These are phyloP conservation scores for Saccharum officinarum DNA, from an alignment of 176 grass and related monocot genomes.

Conservation along the genomic window DNA sequence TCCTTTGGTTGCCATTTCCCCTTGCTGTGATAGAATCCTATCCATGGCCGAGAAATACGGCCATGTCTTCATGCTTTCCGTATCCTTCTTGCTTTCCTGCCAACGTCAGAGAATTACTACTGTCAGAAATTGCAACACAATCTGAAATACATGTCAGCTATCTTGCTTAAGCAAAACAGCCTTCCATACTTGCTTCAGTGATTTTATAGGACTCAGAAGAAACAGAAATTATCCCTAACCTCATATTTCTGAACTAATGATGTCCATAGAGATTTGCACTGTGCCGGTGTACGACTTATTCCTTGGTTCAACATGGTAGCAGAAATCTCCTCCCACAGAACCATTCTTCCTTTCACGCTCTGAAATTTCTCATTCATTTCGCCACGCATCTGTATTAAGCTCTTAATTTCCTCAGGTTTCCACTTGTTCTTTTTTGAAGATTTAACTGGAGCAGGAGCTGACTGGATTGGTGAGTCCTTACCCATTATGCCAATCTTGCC, in stretches of 20 bases:
- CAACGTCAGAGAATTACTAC: constrained; percentile 14
- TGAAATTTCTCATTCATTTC: constrained; percentile 84
- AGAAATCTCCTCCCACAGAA: constrained; percentile 94
- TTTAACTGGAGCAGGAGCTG: constrained; percentile 48
- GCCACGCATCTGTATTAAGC: constrained; percentile 71
- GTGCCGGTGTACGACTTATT: constrained; percentile 65
- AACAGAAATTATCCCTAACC: constrained; percentile 33
- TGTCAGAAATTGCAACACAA: neutral
- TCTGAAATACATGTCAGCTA: neutral
- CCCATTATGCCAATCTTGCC: constrained; percentile 43
- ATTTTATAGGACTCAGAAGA: neutral
- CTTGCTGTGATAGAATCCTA: constrained; percentile 55
- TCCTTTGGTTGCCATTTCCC: constrained; percentile 66
- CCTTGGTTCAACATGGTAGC: constrained; percentile 62
- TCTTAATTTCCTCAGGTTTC: constrained; percentile 92
- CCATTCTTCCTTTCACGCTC: constrained; percentile 86
- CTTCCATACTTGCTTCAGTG: too few relatives aligned
- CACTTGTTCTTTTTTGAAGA: constrained; percentile 79
- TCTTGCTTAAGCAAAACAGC: neutral
- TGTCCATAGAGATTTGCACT: constrained; percentile 97
- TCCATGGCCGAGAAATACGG: constrained; percentile 72
- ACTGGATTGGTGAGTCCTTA: constrained; percentile 27
- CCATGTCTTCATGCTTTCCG: constrained; percentile 69
- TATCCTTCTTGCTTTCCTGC: constrained; percentile 81
- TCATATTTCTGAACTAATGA: constrained; percentile 96